Evolutionary conservation across 495 filamentous ascomycete species (phyloP).

Genomic region (Aspergillus wentii): DNA sequence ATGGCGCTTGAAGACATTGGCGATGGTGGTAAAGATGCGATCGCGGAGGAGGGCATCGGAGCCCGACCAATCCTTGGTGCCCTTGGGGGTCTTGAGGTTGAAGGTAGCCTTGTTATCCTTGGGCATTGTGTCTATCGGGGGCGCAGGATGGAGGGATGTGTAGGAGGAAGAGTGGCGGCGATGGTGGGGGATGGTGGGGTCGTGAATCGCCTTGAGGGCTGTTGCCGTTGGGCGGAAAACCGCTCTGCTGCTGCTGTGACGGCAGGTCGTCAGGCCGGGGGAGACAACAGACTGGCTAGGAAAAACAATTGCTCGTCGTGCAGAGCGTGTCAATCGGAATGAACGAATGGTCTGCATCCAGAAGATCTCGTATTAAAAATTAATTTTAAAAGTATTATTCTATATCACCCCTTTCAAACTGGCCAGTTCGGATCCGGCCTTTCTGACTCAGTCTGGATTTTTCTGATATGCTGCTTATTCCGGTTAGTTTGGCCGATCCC

Average conservation of each 20-base stretch:
- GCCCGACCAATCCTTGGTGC: slow-evolving; percentile 40
- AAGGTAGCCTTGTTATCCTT: slow-evolving; percentile 32
- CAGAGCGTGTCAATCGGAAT: slow-evolving; percentile 1
- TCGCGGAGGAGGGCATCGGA: slow-evolving; percentile 53
- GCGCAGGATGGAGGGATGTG: slow-evolving; percentile 19
- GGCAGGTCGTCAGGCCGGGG: too few species aligned
- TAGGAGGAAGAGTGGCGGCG: slow-evolving; percentile 21
- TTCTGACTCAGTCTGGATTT: too few species aligned
- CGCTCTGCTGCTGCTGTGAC: slow-evolving; percentile 13
- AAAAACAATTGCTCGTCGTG: slow-evolving; percentile 25
- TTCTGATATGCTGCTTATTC: not conserved
- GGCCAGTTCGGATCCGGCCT: not conserved
- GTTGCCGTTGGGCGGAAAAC: slow-evolving; percentile 16
- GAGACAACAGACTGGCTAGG: slow-evolving; percentile 9
- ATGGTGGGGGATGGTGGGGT: slow-evolving; percentile 39
- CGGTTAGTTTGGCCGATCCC: slow-evolving; percentile 4
- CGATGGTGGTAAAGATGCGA: slow-evolving; percentile 76
- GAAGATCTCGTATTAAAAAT: too few species aligned
- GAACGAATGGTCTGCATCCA: too few species aligned
- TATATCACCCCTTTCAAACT: not conserved
- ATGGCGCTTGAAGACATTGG: slow-evolving; percentile 83
- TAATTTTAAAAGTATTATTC: too few species aligned
- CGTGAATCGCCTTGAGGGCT: slow-evolving; percentile 27
- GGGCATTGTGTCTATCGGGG: slow-evolving; percentile 20
- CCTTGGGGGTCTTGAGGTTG: slow-evolving; percentile 47